Conservation (phyloP, 306 rosid species). For the Rubus parviflorus region DNA sequence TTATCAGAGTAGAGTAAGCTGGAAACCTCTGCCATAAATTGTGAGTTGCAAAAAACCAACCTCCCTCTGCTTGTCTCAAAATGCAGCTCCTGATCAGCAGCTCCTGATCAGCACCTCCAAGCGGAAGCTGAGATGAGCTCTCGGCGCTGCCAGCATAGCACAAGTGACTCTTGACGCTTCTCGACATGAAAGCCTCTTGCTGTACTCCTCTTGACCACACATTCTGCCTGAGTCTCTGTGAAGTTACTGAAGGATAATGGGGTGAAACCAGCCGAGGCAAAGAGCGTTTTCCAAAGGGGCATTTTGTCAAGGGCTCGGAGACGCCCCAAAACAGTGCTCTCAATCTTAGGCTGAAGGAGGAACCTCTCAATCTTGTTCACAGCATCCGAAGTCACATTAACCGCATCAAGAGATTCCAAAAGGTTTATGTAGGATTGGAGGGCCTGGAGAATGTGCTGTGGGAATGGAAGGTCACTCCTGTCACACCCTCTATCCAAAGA, state of each 20-base stretch:
- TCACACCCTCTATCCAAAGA: slow-evolving; percentile 47
- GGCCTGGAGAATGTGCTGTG: slow-evolving; percentile 47
- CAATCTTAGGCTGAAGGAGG: slow-evolving; percentile 45
- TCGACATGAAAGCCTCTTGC: slow-evolving; percentile 47
- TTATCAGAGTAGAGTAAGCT: slow-evolving; percentile 31
- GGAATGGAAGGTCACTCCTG: slow-evolving; percentile 41
- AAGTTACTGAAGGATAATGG: slow-evolving; percentile 46
- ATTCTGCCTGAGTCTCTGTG: slow-evolving; percentile 50
- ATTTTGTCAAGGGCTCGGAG: slow-evolving; percentile 32
- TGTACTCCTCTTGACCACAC: slow-evolving; percentile 44
- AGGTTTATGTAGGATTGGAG: slow-evolving; percentile 41
- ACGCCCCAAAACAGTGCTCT: slow-evolving; percentile 43
- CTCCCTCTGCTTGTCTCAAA: slow-evolving; percentile 29
- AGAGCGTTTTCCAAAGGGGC: slow-evolving; percentile 39
- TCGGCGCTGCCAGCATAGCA: slow-evolving; percentile 48
- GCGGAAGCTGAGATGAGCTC: slow-evolving; percentile 50
- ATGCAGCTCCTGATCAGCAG: slow-evolving; percentile 37
- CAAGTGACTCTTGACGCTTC: slow-evolving; percentile 44
- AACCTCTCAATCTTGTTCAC: slow-evolving; percentile 44
- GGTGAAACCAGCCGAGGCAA: slow-evolving; percentile 35
- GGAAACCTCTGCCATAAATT: slow-evolving; percentile 42
- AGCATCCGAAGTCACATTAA: slow-evolving; percentile 36
- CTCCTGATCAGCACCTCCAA: slow-evolving; percentile 55
- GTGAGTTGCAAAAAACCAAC: slow-evolving; percentile 37
- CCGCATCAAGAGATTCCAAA: slow-evolving; percentile 43